Evolutionary conservation across 441 rosid species (phyloP), one percentile per base, ranked within the genome.

Genomic region (Mallotus japonicus): DNA sequence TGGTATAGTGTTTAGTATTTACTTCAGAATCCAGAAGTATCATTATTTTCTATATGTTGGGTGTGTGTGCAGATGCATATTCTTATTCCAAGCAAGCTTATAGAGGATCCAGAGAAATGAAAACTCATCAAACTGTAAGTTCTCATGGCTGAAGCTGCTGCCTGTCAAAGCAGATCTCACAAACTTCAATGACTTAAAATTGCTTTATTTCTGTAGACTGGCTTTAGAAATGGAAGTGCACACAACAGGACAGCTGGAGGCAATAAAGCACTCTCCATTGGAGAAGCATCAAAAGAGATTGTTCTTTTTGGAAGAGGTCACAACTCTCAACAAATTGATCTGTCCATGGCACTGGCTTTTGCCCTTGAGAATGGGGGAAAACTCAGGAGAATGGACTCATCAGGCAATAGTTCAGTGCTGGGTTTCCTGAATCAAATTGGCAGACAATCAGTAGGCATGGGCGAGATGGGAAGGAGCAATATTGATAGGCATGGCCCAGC

Each of bases 321-420:
- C 53, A 84, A 69, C 76, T 70, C 87, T 11, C 86, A 83, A 56
- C 87, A 86, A 62, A 53, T 83, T 5, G 82, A 88, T 71, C 81
- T 90, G 14, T 90, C 98, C 24, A 76, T 79, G 87, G 97, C 88
- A 54, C 82, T 95, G 67, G 83, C 93, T 60, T 85, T 89, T 75
- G 95, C 96, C 69, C 77, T 91, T 4, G 87, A 91, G 79, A 91
- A 87, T 67, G 98, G 93, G 72, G 92, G 93, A 58, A 90, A 87
- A 46, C 75, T 87, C 55, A 74, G 78, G 73, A 87, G 83, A 79
- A 46, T 70, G 73, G 91, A 86, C 72, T 87, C 90, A 4, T 79
- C 90, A 2, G 85, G 83, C 64, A 87, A 70, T 62, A 67, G 78
- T 12, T 78, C 97, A 34, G 62, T 91, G 73, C 79, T 92, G 55